phyloP scores from a whole-genome alignment of 2,329 filamentous ascomycete species.

The Rosellinia necatrix region DNA sequence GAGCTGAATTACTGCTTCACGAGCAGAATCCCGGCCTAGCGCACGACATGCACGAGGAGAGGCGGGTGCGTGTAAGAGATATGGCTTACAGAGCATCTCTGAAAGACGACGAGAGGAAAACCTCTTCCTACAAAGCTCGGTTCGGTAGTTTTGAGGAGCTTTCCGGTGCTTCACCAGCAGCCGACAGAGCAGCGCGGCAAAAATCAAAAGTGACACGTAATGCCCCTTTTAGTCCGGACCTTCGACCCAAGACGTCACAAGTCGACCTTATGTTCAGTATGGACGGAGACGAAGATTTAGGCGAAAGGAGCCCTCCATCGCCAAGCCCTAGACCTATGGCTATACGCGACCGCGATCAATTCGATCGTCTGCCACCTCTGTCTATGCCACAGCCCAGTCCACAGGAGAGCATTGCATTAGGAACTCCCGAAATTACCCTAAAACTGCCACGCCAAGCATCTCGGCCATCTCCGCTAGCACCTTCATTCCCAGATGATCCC shows the following conservation, averaged over 20 bases:
- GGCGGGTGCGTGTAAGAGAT: constrained; percentile 72
- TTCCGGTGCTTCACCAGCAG: constrained; percentile 45
- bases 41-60: constrained; percentile 69
- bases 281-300: constrained; percentile 73
- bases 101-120: constrained; percentile 67
- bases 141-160: constrained; percentile 69
- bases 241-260: constrained; percentile 70
- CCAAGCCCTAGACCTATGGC: constrained; percentile 33
- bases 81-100: constrained; percentile 70
- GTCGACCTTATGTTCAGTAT: constrained; percentile 90
- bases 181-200: constrained; percentile 49
- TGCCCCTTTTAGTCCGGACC: constrained; percentile 66
- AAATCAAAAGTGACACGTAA: constrained; percentile 55
- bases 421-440: constrained; percentile 12
- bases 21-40: constrained; percentile 67
- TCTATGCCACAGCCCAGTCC: constrained; percentile 46
- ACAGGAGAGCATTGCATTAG: constrained; percentile 43
- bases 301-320: constrained; percentile 39
- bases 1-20: constrained; percentile 68
- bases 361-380: constrained; percentile 40
- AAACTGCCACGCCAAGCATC: constrained; percentile 23
- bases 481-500: constrained; percentile 19
- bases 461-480: constrained; percentile 9
- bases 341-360: constrained; percentile 29
- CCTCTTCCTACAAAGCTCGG: constrained; percentile 64